Base-by-base conservation (phyloP, 768 basidiomycete genomes). In the Mycena kentingensis region DNA sequence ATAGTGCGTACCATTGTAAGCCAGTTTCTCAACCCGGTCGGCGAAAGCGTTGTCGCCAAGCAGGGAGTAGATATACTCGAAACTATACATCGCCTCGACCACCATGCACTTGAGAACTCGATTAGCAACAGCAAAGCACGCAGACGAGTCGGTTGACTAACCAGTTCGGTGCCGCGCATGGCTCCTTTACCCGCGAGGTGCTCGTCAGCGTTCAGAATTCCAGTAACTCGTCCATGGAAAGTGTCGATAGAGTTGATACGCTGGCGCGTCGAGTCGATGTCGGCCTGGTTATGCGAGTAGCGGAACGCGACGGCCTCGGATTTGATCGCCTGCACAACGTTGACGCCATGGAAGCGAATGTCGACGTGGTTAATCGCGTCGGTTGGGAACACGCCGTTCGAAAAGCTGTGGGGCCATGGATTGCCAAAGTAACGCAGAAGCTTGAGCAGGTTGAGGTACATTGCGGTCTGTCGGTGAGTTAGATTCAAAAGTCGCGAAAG, bases 271-370 rank as follows among this genome's bases (percentile, higher is more conserved):
- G 51, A 50, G 32, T 46, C 52, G 29, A 58, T n/a, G 29, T 53
- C 57, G 3, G 52, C 37, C n/a, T 35, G 5, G 42, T 58, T 37
- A 18, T 54, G 51, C 10, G 38, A 48, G 21, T 13, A 54, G 3
- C 57, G 47, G 28, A n/a, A 58, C 10, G 57, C 51, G 16, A 58
- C 52, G 15, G 57, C 57, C 29, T 58, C 57, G 15, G 57, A 58
- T 43, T 58, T 58, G 36, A 58, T 53, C 18, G 57, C 57, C 48
- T 58, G 48, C 0, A 16, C 57, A 19, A 58, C 49, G 27, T 58
- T 58, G 8, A 58, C 57, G 7, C 49, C 57, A 12, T 58, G 57
- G 21, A 43, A 42, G 2, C 42, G 51, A 35, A 57, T 52, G 24
- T 57, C 55, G 29, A 57, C 47, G 15, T 34, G 35, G 43, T 57